Base-by-base conservation (phyloP, 495 filamentous ascomycete genomes). In the Podospora didyma region DNA sequence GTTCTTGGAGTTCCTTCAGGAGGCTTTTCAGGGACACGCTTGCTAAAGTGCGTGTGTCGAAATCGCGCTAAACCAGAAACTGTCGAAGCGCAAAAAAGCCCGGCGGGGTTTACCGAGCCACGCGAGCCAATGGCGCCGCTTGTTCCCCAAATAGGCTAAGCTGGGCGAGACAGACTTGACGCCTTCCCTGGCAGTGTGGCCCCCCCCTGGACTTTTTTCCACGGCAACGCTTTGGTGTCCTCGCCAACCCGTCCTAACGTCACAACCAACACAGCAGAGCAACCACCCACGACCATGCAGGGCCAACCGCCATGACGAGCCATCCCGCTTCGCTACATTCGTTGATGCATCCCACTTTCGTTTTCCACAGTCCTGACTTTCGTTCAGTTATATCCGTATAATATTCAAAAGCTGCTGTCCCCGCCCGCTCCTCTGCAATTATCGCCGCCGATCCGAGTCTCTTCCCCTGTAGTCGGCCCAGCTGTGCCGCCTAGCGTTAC, bases 181-280 rank as follows among this genome's bases (percentile, higher is more conserved):
- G 41, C 41, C 41, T 31, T 31, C 26, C 26, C 26, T 31, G 26
- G 26, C 26, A 31, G 26, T 31, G 22, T 41, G 31, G 52, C 12
- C 35, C n/a, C 47, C 50, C 56, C 49, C 42, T 52, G 28, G 48
- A 35, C 58, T 51, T 62, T 70, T 66, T 66, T 63, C 64, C 64
- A 60, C 55, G 35, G 67, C 68, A 68, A 69, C 63, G 54, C 49
- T 52, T 46, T 42, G 51, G 20, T 11, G 17, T n/a, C 41, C 48
- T 41, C 53, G 61, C 58, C 57, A 54, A 59, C 28, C 24, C 52
- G 42, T 21, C 46, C 49, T 51, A 48, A 51, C 49, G 41, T 39
- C 54, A 57, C 57, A 54, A 57, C 65, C 54, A 66, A 57, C 63
- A 57, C 63, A 45, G 54, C 58, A 51, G 60, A 69, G 61, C 63